phyloP scores from a whole-genome alignment of 495 filamentous ascomycete genomes.

The Podospora pseudoanserina region DNA sequence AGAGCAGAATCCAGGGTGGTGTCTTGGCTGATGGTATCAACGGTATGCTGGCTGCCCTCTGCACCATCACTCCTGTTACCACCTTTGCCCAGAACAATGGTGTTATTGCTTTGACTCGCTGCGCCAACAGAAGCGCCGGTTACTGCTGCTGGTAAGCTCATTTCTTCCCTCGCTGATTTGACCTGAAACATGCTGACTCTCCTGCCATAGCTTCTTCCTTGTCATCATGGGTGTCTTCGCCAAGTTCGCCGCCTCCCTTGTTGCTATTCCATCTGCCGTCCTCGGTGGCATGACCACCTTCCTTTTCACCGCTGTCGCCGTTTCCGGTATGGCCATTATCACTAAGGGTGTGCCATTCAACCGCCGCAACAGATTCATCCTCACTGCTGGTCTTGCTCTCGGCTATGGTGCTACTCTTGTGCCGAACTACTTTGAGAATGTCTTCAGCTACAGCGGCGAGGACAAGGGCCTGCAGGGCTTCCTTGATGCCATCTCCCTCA shows the following conservation, averaged over 20 bases:
- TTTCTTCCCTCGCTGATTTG: not conserved
- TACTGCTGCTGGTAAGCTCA: conserved; percentile 55
- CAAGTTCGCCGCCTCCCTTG: conserved; percentile 86
- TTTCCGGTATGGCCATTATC: conserved; percentile 85
- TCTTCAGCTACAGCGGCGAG: conserved; percentile 69
- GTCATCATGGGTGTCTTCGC: conserved; percentile 86
- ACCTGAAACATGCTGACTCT: not conserved
- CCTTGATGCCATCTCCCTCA: conserved; percentile 73
- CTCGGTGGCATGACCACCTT: conserved; percentile 94
- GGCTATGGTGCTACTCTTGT: conserved; percentile 82
- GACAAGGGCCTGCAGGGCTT: conserved; percentile 73
- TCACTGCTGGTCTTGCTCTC: conserved; percentile 71
- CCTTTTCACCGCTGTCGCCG: conserved; percentile 77
- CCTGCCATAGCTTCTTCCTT: conserved; percentile 64
- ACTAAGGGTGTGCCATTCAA: conserved; percentile 69
- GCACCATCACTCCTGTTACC: conserved; percentile 81
- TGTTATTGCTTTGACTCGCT: conserved; percentile 84
- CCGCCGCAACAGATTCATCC: conserved; percentile 81
- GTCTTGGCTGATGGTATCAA: conserved; percentile 82
- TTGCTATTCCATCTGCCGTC: conserved; percentile 75
- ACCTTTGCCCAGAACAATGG: conserved; percentile 83
- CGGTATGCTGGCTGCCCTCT: conserved; percentile 73
- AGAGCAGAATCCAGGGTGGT: conserved; percentile 87
- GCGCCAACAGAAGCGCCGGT: conserved; percentile 83
- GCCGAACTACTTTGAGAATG: conserved; percentile 68